Base-by-base conservation (phyloP, 1,284 basidiomycete genomes). In the Irpex lacteus region DNA sequence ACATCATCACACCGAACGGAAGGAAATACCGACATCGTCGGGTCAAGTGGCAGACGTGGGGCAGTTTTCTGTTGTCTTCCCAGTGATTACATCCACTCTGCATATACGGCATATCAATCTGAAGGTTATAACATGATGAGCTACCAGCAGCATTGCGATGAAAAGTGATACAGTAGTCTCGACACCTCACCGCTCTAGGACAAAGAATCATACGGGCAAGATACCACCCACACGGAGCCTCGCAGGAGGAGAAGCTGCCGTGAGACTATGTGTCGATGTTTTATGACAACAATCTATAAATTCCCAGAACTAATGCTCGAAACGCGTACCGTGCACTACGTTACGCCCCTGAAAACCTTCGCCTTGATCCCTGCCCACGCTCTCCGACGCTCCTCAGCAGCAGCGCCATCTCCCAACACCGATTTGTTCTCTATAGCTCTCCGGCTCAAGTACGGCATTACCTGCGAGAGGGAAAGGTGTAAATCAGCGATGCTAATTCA, bases 401-500 rank as follows among this genome's bases (percentile, higher is more conserved):
- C 85, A 2, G 80, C 85, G 1, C 84, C 85, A 64, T 76, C 74
- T 18, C 82, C 82, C 68, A 90, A 79, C 60, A 90, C 79, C 8
- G 82, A 82, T 76, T 89, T 89, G 77, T 91, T 91, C 81, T 91
- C 89, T 47, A 88, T 83, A 19, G 88, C 88, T 49, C 89, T 75
- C 65, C 88, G 77, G 38, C 85, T 81, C 34, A 90, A 79, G 73
- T 89, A 91, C 2, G 88, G 88, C 79, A 91, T 83, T 37, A 89
- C 86, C 75, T 85, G 66, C 44, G 63, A 64, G 47, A 34, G 1
- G n/a, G 3, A 13, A 53, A 19, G 19, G 18, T 26, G 49, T 34
- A 18, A 19, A 49, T 32, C 26, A 58, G 26, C 52, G 7, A 59
- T 19, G 19, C 7, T 5, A 61, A 40, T 34, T 34, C 34, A 7